Percentiles rank a stretch among this genome's conserved stretches.
phyloP scores from a whole-genome alignment of 2,329 filamentous ascomycete species.

The Cercospora citrullina region DNA sequence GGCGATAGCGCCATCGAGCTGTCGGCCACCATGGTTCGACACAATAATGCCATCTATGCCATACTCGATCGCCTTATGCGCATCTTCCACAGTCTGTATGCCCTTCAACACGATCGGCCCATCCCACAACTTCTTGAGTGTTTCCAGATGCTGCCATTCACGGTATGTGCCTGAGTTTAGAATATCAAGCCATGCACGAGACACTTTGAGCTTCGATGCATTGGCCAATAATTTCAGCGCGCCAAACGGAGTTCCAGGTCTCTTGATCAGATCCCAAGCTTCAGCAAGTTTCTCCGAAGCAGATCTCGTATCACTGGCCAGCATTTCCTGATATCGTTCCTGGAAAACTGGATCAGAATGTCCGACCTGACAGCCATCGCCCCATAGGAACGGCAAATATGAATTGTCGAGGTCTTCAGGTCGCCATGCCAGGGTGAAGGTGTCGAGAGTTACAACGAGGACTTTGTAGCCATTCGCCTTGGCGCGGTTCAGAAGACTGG shows the following conservation, averaged over 20 bases:
- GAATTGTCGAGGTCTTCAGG: constrained; percentile 44
- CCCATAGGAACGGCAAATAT: constrained; percentile 35
- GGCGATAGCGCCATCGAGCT: constrained; percentile 54
- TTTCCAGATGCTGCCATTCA: constrained; percentile 61
- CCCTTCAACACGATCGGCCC: constrained; percentile 66
- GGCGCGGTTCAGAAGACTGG: constrained; percentile 62
- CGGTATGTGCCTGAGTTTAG: constrained; percentile 38
- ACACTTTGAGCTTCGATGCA: constrained; percentile 39
- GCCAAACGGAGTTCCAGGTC: constrained; percentile 40
- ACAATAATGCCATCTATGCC: constrained; percentile 56
- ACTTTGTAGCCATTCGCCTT: constrained; percentile 63
- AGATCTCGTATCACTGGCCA: constrained; percentile 37
- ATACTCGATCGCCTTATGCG: constrained; percentile 46
- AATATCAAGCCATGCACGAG: constrained; percentile 40
- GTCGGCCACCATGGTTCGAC: constrained; percentile 56
- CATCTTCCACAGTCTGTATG: constrained; percentile 55
- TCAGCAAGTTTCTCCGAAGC: constrained; percentile 39
- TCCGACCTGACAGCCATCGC: constrained; percentile 56
- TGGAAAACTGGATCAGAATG: constrained; percentile 61
- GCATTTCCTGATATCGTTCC: constrained; percentile 49
- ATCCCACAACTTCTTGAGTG: constrained; percentile 62
- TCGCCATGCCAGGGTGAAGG: constrained; percentile 67
- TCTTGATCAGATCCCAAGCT: constrained; percentile 41
- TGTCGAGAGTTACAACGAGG: constrained; percentile 72
- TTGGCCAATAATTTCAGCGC: constrained; percentile 40